Percentiles rank a stretch among this genome's conserved stretches.
Evolutionary conservation across 2,329 filamentous ascomycete genomes (phyloP).

Genomic region (Nakataea oryzae): DNA sequence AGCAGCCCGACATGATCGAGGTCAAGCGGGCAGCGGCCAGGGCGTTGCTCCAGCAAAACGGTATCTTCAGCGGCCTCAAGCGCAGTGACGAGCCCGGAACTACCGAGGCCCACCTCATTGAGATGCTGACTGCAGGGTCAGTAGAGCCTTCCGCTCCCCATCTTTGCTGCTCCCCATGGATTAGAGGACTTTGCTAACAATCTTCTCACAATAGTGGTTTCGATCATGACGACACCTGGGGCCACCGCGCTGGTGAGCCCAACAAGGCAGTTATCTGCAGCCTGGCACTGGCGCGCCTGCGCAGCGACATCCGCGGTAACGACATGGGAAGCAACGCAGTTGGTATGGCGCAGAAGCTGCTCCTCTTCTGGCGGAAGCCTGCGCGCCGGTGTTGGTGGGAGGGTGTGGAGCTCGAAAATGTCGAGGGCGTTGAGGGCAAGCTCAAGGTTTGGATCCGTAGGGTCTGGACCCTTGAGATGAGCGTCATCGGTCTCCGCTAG

Average conservation of each 20-base stretch:
- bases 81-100: constrained; percentile 94
- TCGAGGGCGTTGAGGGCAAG: constrained; percentile 83
- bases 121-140: constrained; percentile 98
- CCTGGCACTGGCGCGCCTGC: constrained; percentile 80
- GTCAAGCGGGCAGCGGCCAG: constrained; percentile 87
- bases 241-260: constrained; percentile 91
- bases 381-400: constrained; percentile 98
- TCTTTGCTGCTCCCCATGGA: too few species aligned
- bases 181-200: constrained; percentile 6
- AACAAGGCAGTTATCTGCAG: constrained; percentile 99
- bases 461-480: constrained; percentile 99
- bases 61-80: constrained; percentile 91
- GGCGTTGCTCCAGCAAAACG: constrained; percentile 78
- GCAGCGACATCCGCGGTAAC: constrained; percentile 82
- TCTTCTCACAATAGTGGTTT: constrained; percentile 63
- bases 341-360: constrained; percentile 95
- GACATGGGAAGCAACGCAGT: constrained; percentile 68
- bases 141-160: constrained; percentile 24
- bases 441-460: constrained; percentile 97
- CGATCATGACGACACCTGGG: constrained; percentile 91
- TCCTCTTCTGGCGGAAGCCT: constrained; percentile 97
- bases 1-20: constrained; percentile 84
- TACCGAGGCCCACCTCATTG: constrained; percentile 95
- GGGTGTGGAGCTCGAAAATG: constrained; percentile 79
- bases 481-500: constrained; percentile 74